A percentile compares a stretch with the other conserved stretches of the same genome.
phyloP scores from a whole-genome alignment of 257 asterid genomes.

The Linaria vulgaris region DNA sequence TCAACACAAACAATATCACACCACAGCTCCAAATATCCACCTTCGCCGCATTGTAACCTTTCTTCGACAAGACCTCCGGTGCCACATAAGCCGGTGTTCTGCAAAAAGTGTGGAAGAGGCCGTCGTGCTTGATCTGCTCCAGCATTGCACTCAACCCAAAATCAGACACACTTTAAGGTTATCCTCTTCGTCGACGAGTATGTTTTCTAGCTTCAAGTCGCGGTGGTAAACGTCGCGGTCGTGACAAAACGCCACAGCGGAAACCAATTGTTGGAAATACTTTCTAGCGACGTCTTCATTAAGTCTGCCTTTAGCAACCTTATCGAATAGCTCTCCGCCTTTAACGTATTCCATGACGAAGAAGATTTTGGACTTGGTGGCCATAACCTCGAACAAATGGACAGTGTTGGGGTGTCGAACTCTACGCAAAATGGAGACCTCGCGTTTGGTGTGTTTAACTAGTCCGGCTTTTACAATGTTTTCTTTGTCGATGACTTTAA shows the following conservation, averaged over 20 bases:
- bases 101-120: too few species aligned
- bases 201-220: slow-evolving; percentile 32
- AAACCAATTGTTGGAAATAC: slow-evolving; percentile 30
- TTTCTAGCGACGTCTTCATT: slow-evolving; percentile 29
- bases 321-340: slow-evolving; percentile 33
- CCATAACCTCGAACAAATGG: too few species aligned
- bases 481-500: slow-evolving; percentile 30
- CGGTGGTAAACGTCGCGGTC: slow-evolving; percentile 33
- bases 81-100: too few species aligned
- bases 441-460: slow-evolving; percentile 26
- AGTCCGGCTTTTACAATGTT: slow-evolving; percentile 27
- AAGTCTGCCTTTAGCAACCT: slow-evolving; percentile 28
- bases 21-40: too few species aligned
- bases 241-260: slow-evolving; percentile 30
- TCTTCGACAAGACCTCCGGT: too few species aligned
- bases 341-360: too few species aligned
- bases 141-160: slow-evolving; percentile 33
- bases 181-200: slow-evolving; percentile 27
- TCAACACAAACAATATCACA: too few species aligned
- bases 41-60: too few species aligned
- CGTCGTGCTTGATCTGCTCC: slow-evolving; percentile 25
- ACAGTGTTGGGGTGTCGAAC: too few species aligned
- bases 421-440: too few species aligned
- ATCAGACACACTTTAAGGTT: slow-evolving; percentile 31
- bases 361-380: too few species aligned